Evolutionary conservation across 441 rosid species (phyloP).

Genomic region (Iberis amara): DNA sequence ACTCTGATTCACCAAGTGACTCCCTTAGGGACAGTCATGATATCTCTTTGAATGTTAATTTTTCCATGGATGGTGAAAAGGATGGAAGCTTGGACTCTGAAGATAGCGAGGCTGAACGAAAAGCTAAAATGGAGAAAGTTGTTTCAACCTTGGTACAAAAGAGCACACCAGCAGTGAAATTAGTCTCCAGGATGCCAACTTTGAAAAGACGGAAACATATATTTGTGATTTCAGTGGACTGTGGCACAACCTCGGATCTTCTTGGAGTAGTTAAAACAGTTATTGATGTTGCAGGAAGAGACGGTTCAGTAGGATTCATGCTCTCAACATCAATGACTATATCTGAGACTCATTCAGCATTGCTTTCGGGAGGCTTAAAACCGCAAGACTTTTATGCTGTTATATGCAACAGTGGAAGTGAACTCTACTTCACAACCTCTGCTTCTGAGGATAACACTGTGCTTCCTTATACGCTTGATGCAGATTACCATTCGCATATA

Average conservation of each 20-base stretch:
- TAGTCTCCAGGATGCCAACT: constrained; percentile 46
- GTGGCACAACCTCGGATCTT: constrained; percentile 37
- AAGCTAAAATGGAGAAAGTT: constrained; percentile 45
- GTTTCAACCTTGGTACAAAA: constrained; percentile 49
- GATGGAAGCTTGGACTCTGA: constrained; percentile 50
- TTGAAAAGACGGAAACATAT: constrained; percentile 60
- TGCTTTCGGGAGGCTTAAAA: constrained; percentile 57
- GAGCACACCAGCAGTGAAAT: constrained; percentile 39
- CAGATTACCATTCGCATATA: constrained; percentile 73
- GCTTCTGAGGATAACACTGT: constrained; percentile 45
- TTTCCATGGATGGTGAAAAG: constrained; percentile 75
- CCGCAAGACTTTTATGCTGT: constrained; percentile 74
- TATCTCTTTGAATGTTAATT: constrained; percentile 64
- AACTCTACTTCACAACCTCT: constrained; percentile 67
- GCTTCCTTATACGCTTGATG: constrained; percentile 56
- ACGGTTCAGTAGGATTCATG: constrained; percentile 58
- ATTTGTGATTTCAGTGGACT: constrained; percentile 76
- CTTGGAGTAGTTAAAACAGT: constrained; percentile 40
- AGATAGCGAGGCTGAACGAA: constrained; percentile 38
- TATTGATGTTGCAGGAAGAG: constrained; percentile 47
- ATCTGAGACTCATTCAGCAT: constrained; percentile 58
- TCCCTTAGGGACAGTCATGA: constrained; percentile 80
- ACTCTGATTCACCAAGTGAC: constrained; percentile 68
- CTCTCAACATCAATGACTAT: constrained; percentile 74
- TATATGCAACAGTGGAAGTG: constrained; percentile 90